Conservation (phyloP, 2,329 filamentous ascomycete genomes). For the Epichloe bromicola region DNA sequence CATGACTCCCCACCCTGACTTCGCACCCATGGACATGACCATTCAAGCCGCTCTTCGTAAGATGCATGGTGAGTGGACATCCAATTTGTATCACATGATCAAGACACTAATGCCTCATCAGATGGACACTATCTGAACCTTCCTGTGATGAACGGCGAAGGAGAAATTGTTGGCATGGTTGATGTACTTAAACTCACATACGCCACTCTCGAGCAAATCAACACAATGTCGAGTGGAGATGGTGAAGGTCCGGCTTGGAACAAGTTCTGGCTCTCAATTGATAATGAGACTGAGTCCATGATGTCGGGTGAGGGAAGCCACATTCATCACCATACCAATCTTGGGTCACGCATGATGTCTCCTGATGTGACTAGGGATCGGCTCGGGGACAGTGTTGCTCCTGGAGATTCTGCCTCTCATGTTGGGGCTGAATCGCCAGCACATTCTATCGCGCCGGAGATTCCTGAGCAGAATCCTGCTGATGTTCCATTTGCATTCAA, state of each 20-base stretch:
- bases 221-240: constrained; percentile 80
- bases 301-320: constrained; percentile 82
- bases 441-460: constrained; percentile 45
- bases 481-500: constrained; percentile 91
- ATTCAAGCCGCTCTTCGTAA: constrained; percentile 96
- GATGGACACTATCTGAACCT: constrained; percentile 97
- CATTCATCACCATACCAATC: constrained; percentile 50
- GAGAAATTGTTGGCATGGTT: constrained; percentile 98
- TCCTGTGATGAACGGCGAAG: constrained; percentile 93
- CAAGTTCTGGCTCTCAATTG: constrained; percentile 96
- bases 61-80: constrained; percentile 72
- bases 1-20: constrained; percentile 98
- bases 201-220: constrained; percentile 93
- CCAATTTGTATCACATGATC: background rate
- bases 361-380: constrained; percentile 63
- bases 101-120: constrained; percentile 22
- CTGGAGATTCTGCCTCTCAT: constrained; percentile 90
- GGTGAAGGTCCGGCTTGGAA: constrained; percentile 97
- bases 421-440: constrained; percentile 68
- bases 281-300: constrained; percentile 91
- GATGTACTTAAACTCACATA: constrained; percentile 98
- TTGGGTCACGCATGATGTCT: constrained; percentile 64
- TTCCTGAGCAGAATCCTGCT: constrained; percentile 43
- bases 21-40: constrained; percentile 97
- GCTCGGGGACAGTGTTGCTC: constrained; percentile 70